A percentile compares a stretch with the other conserved stretches of the same genome.
Conservation (phyloP, 2,329 filamentous ascomycete genomes). For the Fusarium nematophilum region DNA sequence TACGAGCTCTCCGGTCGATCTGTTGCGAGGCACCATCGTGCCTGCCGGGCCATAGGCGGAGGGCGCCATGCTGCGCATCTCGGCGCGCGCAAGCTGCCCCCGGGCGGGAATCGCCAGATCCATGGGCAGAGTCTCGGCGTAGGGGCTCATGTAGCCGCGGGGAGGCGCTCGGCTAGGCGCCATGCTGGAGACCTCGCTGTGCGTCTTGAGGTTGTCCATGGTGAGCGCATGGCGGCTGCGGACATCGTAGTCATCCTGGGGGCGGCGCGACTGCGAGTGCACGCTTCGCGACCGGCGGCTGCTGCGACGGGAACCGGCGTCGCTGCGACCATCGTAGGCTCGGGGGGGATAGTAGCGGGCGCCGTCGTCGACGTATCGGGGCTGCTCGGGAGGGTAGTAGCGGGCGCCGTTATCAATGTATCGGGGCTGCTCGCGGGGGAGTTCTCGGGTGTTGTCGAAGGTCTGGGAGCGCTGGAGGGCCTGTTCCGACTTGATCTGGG, state of each 20-base stretch:
- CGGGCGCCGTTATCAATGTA: constrained; percentile 49
- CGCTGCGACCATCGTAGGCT: constrained; percentile 47
- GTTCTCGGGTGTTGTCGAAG: constrained; percentile 50
- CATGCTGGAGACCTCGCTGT: constrained; percentile 64
- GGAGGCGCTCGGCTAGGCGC: constrained; percentile 57
- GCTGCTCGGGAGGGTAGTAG: constrained; percentile 25
- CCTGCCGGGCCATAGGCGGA: constrained; percentile 35
- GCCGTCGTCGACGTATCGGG: constrained; percentile 46
- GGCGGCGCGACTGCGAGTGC: constrained; percentile 44
- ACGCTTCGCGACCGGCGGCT: constrained; percentile 55
- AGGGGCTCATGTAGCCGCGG: constrained; percentile 55
- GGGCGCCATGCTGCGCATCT: constrained; percentile 45
- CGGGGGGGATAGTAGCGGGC: constrained; percentile 52
- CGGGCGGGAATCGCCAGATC: constrained; percentile 55
- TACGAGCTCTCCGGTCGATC: constrained; percentile 54
- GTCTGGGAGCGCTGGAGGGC: constrained; percentile 71
- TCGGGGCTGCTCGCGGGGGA: constrained; percentile 20
- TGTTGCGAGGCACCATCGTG: constrained; percentile 49
- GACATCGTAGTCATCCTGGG: constrained; percentile 46
- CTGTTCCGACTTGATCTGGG: constrained; percentile 77
- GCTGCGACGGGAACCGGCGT: constrained; percentile 57
- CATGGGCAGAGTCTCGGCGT: constrained; percentile 52
- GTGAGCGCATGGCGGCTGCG: constrained; percentile 59
- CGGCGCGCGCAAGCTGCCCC: constrained; percentile 41
- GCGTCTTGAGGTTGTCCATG: constrained; percentile 62